Evolutionary conservation across 306 rosid species (phyloP), one percentile per base, ranked within the genome.

Genomic region (Rosa multiflora): DNA sequence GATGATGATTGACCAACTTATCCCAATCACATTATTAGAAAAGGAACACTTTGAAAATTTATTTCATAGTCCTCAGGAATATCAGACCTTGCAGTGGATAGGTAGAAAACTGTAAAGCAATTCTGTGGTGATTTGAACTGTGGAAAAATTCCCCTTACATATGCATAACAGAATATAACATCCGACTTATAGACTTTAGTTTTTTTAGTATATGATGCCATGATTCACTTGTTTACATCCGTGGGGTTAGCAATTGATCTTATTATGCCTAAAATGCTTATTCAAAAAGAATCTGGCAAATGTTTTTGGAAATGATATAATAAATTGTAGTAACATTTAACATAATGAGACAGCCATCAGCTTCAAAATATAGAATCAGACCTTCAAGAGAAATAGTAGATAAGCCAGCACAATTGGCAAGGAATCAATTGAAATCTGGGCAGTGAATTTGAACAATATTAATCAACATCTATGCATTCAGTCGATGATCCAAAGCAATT

Each of bases 301-400:
- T 42, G 61, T 32, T 49, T 64, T 18, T 39, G 23, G 32, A 40
- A 70, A 69, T 6, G 2, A 79, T 17, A 15, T 26, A 53, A 72
- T 21, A 18, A 55, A n/a, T 4, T 67, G 39, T 35, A 23, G 5
- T 37, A 66, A 43, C 44, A 1, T 42, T n/a, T 55, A 78, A 85
- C 71, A 48, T 51, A 66, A 40, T 43, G 23, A 39, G 35, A 66
- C 29, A 82, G 15, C 26, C 71, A 67, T 73, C 26, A 10, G 67
- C 71, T 73, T 63, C 13, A 78, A 18, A 18, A 53, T 13, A 67
- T 37, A 72, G 67, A 83, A 66, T 84, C 72, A 74, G n/a, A 93
- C 99, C 99, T 90, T 93, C 98, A 80, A 93, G 92, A 82, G 96
- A 89, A 79, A 96, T 87, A 75, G 98, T 90, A 78, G 98, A 91